Evolutionary conservation across 139 green algal genomes (phyloP).

Genomic region (Haematococcus sp.): DNA sequence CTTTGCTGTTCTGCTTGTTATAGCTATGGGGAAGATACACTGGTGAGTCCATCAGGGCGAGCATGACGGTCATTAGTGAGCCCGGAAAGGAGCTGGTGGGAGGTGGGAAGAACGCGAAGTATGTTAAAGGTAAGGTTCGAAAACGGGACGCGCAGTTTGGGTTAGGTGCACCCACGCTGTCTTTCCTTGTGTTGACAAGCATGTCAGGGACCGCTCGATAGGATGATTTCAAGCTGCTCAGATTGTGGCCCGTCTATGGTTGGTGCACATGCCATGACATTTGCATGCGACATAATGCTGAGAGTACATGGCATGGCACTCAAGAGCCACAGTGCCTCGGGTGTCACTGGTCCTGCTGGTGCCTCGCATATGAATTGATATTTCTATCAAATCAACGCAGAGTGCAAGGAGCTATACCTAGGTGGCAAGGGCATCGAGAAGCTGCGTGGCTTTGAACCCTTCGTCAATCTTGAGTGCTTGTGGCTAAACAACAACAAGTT

Average conservation of each 20-base stretch:
- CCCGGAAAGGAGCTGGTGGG: constrained; percentile 15
- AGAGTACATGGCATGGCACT: background rate
- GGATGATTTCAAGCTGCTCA: no score
- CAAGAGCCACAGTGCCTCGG: no score
- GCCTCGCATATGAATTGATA: no score
- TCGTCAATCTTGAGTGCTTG: constrained; percentile 55
- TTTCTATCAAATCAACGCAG: no score
- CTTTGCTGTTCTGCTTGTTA: no score
- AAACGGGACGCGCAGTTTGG: background rate
- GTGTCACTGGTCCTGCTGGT: no score
- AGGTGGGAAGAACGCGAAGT: constrained; percentile 22
- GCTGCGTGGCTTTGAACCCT: constrained; percentile 53
- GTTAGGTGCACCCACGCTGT: background rate
- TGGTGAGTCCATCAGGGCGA: no score
- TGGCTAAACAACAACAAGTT: constrained; percentile 63
- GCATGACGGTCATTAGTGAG: background rate
- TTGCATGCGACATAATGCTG: no score
- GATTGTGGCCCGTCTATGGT: no score
- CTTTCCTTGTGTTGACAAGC: background rate
- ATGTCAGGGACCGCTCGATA: no score
- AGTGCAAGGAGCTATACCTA: constrained; percentile 58
- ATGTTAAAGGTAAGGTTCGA: constrained; percentile 7
- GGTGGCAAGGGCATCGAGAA: constrained; percentile 45
- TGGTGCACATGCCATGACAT: no score
- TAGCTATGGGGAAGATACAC: no score